phyloP scores from a whole-genome alignment of 164 flowering plant genomes.

The Piper betle region DNA sequence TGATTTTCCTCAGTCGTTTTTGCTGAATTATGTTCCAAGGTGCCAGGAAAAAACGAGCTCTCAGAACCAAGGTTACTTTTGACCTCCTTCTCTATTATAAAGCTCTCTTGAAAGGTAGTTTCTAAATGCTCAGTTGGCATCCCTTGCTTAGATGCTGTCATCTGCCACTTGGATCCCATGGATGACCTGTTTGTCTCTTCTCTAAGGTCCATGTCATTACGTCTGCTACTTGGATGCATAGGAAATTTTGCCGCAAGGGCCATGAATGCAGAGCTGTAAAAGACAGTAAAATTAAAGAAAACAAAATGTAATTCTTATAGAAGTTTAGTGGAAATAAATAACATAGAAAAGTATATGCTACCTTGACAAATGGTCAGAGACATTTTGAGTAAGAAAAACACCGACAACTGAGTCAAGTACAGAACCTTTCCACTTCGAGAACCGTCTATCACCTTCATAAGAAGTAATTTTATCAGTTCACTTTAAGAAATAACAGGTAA shows the following conservation, averaged over 20 bases:
- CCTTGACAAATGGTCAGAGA: slow-evolving; percentile 61
- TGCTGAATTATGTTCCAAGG: neutral
- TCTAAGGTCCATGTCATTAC: neutral
- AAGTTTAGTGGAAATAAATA: neutral
- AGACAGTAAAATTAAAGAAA: neutral
- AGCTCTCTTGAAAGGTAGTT: slow-evolving; percentile 5
- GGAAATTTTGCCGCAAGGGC: slow-evolving; percentile 47
- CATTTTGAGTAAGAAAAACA: slow-evolving; percentile 62
- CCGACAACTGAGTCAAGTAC: slow-evolving; percentile 64
- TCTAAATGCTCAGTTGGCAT: slow-evolving; percentile 5
- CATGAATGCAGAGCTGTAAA: slow-evolving; percentile 54
- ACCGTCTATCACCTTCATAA: slow-evolving; percentile 44
- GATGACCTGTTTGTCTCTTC: slow-evolving; percentile 8
- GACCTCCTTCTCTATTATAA: slow-evolving; percentile 10
- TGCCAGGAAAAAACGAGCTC: slow-evolving; percentile 2
- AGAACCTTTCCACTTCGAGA: slow-evolving; percentile 52
- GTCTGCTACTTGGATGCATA: slow-evolving; percentile 6
- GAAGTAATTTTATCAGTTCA: neutral
- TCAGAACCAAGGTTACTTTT: slow-evolving; percentile 13
- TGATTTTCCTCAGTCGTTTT: neutral
- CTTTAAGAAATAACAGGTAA: neutral
- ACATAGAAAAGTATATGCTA: slow-evolving; percentile 6
- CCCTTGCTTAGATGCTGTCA: slow-evolving; percentile 2
- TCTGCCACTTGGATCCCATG: slow-evolving; percentile 22
- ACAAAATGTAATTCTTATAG: neutral